phyloP scores from a whole-genome alignment of 129 eudicot genomes.

The Tagetes patula region DNA sequence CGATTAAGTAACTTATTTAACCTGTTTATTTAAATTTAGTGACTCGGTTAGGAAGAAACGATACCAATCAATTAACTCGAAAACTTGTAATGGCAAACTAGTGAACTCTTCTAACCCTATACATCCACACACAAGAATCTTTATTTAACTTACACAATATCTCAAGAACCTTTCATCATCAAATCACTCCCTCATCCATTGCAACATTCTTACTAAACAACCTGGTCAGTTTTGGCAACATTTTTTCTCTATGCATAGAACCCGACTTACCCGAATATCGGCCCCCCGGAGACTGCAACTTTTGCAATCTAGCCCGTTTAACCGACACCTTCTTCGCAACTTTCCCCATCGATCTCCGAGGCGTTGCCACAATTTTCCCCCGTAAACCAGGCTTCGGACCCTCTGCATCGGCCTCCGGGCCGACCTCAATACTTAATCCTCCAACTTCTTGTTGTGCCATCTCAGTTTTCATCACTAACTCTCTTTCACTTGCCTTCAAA shows the following conservation, averaged over 20 bases:
- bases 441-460: slow-evolving; percentile 37
- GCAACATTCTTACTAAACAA: slow-evolving; percentile 44
- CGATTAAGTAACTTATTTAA: neutral
- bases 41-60: neutral
- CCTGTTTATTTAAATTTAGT: neutral
- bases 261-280: slow-evolving; percentile 23
- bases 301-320: slow-evolving; percentile 43
- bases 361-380: slow-evolving; percentile 23
- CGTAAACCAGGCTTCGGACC: slow-evolving; percentile 18
- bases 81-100: neutral
- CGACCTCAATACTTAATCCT: slow-evolving; percentile 38
- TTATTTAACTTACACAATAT: slow-evolving; percentile 32
- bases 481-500: slow-evolving; percentile 65
- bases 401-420: slow-evolving; percentile 17
- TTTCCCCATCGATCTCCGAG: slow-evolving; percentile 37
- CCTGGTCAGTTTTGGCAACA: slow-evolving; percentile 46
- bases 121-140: slow-evolving; percentile 27
- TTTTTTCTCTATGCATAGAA: slow-evolving; percentile 22
- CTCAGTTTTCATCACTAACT: slow-evolving; percentile 49
- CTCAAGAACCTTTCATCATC: slow-evolving; percentile 14
- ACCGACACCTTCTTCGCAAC: slow-evolving; percentile 32
- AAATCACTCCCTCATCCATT: slow-evolving; percentile 23
- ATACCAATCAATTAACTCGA: slow-evolving; percentile 5
- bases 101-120: slow-evolving; percentile 13
- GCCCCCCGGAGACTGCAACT: slow-evolving; percentile 25